These are phyloP conservation scores for Myxozyma geophila DNA, from an alignment of 805 yeast species.

Conservation along the genomic window DNA sequence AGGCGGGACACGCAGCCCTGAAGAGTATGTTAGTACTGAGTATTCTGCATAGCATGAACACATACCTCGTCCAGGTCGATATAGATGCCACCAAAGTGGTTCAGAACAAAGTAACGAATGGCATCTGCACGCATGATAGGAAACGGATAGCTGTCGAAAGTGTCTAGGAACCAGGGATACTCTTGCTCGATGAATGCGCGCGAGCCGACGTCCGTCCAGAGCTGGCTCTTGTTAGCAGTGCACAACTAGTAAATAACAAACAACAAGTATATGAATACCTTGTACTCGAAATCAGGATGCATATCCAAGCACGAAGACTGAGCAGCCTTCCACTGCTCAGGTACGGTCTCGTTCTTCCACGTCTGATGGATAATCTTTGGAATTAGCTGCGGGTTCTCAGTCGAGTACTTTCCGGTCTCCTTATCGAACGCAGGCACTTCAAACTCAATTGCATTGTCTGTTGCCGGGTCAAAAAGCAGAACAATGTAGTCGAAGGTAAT, in stretches of 20 bases:
- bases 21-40: neutral
- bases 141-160: slow-evolving; percentile 76
- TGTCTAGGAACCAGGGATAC: slow-evolving; percentile 82
- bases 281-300: slow-evolving; percentile 86
- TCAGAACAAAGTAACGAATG: slow-evolving; percentile 80
- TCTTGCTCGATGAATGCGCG: slow-evolving; percentile 75
- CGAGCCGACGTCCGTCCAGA: slow-evolving; percentile 90
- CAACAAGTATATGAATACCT: slow-evolving; percentile 15
- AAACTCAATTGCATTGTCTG: slow-evolving; percentile 34
- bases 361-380: slow-evolving; percentile 95
- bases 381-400: slow-evolving; percentile 54
- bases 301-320: slow-evolving; percentile 75
- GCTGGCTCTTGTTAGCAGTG: slow-evolving; percentile 39
- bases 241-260: slow-evolving; percentile 36
- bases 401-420: slow-evolving; percentile 14
- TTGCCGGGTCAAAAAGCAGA: slow-evolving; percentile 36
- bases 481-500: slow-evolving; percentile 35
- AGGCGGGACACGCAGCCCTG: slow-evolving; percentile 72
- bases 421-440: slow-evolving; percentile 25
- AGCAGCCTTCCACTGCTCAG: slow-evolving; percentile 79
- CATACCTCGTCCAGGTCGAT: slow-evolving; percentile 76
- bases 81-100: slow-evolving; percentile 87
- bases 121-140: slow-evolving; percentile 92
- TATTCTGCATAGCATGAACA: neutral
- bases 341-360: slow-evolving; percentile 76